Evolutionary conservation across 306 rosid species (phyloP).

Genomic region (Prinsepia uniflora): DNA sequence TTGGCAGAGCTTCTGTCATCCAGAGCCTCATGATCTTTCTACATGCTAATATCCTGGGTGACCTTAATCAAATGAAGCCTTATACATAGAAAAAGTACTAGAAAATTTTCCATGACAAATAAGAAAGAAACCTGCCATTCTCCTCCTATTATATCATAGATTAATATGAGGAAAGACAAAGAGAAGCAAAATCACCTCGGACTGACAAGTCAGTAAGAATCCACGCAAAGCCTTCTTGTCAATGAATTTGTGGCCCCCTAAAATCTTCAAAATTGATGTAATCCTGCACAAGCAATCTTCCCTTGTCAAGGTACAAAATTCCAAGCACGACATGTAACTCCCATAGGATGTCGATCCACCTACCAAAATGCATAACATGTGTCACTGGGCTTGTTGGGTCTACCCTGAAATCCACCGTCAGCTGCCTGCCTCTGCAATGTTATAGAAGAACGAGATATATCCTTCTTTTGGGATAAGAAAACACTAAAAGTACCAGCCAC

Average conservation of each 20-base stretch:
- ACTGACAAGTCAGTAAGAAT: constrained; percentile 76
- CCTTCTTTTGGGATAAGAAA: not conserved
- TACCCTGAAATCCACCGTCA: constrained; percentile 95
- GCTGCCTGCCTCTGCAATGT: constrained; percentile 63
- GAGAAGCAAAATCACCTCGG: constrained; percentile 47
- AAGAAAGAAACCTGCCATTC: not conserved
- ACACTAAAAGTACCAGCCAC: not conserved
- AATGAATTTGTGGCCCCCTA: constrained; percentile 63
- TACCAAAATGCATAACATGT: constrained; percentile 96
- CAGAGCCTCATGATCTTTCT: not conserved
- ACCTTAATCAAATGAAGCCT: not conserved
- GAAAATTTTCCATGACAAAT: constrained; percentile 8
- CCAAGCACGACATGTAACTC: constrained; percentile 11
- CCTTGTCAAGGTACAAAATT: constrained; percentile 29
- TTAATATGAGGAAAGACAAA: not conserved
- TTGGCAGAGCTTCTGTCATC: constrained; percentile 1
- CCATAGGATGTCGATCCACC: constrained; percentile 24
- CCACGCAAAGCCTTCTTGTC: constrained; percentile 50
- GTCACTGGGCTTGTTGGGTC: constrained; percentile 81
- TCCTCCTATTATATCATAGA: not conserved
- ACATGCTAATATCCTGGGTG: not conserved
- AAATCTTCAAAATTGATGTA: constrained; percentile 65
- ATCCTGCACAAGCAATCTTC: constrained; percentile 50
- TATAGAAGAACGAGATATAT: constrained; percentile 16
- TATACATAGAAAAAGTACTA: not conserved